Evolutionary conservation across 495 filamentous ascomycete genomes (phyloP), one percentile per base, ranked within the genome.

Genomic region (Tirmania nivea): DNA sequence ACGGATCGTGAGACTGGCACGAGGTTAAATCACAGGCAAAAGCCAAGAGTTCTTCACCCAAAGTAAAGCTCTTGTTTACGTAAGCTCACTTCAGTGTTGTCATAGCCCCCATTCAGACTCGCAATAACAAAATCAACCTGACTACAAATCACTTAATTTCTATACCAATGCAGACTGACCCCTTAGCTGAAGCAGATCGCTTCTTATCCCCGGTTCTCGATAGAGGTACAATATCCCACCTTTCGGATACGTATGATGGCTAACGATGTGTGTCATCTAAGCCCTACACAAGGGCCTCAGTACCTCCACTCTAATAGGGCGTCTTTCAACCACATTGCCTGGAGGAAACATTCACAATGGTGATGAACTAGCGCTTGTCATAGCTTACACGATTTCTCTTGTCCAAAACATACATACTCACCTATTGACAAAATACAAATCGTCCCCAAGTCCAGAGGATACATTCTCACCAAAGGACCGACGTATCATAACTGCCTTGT

Each of bases 401-500:
- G 14, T 45, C 14, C 12, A 45, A 45, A 45, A 1, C 4, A 45
- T 45, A 14, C 39, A 45, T 45, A 8, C 39, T 19, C 2, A 45
- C 3, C 2, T 19, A 1, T 8, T 45, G 12, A 1, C 39, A 19
- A 45, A 19, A 14, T 19, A 14, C 14, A 45, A 45, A 45, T 19
- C 39, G 5, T 14, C 17, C 12, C 39, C 39, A 14, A 45, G 39
- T 8, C 39, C 39, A 4, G 39, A 45, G 12, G 39, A 45, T 45
- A 14, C 9, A 14, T 45, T 45, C 39, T 56, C 19, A 11, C 57
- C 17, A 2, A 50, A 35, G 4, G 56, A 61, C 10, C 70, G 71
- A 25, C 69, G 73, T 20, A 61, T 68, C n/a, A 55, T 75, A 1
- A 68, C 70, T 65, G 69, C 69, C 8, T 63, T 78, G 14, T 63